These are phyloP conservation scores for Pythium sukuiense DNA, from an alignment of 352 stramenopile species.

Conservation along the genomic window DNA sequence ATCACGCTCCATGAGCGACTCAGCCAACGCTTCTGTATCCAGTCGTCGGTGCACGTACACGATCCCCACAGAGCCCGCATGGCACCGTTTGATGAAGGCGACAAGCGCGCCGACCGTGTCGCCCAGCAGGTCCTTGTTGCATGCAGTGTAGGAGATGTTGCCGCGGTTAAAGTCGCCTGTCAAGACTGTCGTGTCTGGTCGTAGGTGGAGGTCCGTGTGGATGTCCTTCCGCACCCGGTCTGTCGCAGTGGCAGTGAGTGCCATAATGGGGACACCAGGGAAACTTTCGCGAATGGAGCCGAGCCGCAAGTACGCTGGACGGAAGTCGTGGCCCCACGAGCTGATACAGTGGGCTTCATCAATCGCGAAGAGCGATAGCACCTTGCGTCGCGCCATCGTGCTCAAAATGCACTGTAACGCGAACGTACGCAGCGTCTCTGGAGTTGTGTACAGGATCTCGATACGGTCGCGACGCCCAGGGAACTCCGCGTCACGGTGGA, in stretches of 20 bases:
- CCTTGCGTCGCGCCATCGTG: conserved; percentile 24
- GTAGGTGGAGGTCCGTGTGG: conserved; percentile 34
- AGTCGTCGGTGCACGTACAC: conserved; percentile 56
- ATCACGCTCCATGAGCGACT: conserved; percentile 32
- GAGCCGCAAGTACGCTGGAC: conserved; percentile 61
- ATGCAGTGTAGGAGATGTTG: conserved; percentile 58
- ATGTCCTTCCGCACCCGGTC: conserved; percentile 63
- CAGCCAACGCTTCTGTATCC: conserved; percentile 49
- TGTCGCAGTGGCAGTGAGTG: conserved; percentile 90
- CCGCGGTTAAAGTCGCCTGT: conserved; percentile 55
- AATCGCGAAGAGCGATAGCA: conserved; percentile 61
- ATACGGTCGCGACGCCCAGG: conserved; percentile 22
- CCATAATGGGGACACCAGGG: conserved; percentile 58
- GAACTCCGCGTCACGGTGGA: conserved; percentile 30
- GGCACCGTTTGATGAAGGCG: conserved; percentile 38
- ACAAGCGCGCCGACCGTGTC: conserved; percentile 35
- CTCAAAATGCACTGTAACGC: conserved; percentile 46
- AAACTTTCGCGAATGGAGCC: conserved; percentile 37
- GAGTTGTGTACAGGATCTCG: conserved; percentile 88
- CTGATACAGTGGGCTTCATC: conserved; percentile 94
- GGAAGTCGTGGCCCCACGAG: conserved; percentile 90
- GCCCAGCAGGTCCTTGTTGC: conserved; percentile 40
- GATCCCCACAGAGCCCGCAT: conserved; percentile 32
- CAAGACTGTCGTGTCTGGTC: conserved; percentile 33
- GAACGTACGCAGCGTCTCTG: conserved; percentile 70